Evolutionary conservation across 192 early-diverging fungal species (phyloP), one percentile per base, ranked within the genome.

Genomic region (Coemansia sp.): DNA sequence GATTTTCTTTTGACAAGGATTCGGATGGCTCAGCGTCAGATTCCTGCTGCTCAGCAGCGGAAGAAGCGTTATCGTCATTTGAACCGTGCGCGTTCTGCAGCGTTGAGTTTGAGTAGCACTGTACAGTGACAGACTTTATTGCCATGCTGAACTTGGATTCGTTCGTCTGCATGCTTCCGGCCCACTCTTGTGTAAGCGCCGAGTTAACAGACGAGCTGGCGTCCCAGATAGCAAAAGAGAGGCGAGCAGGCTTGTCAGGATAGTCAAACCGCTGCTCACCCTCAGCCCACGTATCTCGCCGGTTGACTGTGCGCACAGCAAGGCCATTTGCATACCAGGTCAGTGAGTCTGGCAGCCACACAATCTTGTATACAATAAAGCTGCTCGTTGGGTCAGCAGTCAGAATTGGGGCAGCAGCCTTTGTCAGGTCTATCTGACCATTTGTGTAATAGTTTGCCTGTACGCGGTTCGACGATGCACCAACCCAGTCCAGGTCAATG

Each of bases 141-240:
- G 59, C 57, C 84, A 85, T 84, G 49, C 67, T 72, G 57, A 82
- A 87, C 1, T 60, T 54, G 2, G 58, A 39, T 21, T 60, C 72
- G 48, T 77, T 57, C n/a, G 80, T 73, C 32, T 73, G 71, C 15
- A 79, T 49, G 37, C 24, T 64, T 11, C 76, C 76, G 19, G 62
- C 86, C 87, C 57, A 86, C 71, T 27, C 67, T 79, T 85, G 82
- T 59, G 55, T 83, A 57, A 39, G 47, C 11, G 1, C 79, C 59
- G 59, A 76, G 71, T 73, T 70, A 29, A 12, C 63, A 24, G 60
- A 71, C 37, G 22, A 59, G 25, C 83, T 74, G 10, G 81, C 76
- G 65, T 87, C 82, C 88, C 88, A 89, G 38, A 89, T 85, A 1
- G 84, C 83, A 66, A 87, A 86, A 0, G 83, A 82, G 9, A 87